A percentile compares a stretch with the other conserved stretches of the same genome.
These are phyloP conservation scores for Canna indica DNA, from an alignment of 176 grass and related monocot species.

Conservation along the genomic window DNA sequence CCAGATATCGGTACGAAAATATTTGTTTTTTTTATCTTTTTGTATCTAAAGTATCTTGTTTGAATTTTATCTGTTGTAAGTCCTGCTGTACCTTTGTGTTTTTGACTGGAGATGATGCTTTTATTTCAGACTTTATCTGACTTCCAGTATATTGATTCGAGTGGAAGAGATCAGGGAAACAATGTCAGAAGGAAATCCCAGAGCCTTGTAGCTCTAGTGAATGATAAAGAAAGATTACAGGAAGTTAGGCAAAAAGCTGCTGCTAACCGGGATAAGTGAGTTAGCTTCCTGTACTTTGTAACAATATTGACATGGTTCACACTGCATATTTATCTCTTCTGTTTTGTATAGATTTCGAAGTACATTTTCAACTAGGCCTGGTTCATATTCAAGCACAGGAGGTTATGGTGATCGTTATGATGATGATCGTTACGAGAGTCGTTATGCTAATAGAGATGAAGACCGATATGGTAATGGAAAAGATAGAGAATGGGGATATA, in stretches of 20 bases:
- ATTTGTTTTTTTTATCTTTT: background rate
- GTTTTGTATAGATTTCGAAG: constrained; percentile 45
- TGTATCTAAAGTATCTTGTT: background rate
- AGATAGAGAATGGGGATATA: constrained; percentile 79
- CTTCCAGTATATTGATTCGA: constrained; percentile 97
- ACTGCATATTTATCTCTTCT: background rate
- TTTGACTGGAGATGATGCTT: constrained; percentile 6
- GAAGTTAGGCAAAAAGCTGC: constrained; percentile 94
- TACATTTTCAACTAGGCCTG: constrained; percentile 41
- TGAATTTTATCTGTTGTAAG: background rate
- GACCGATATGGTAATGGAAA: constrained; percentile 67
- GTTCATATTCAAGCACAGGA: constrained; percentile 40
- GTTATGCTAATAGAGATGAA: constrained; percentile 51
- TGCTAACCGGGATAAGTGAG: constrained; percentile 80
- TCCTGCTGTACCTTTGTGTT: background rate
- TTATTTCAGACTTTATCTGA: constrained; percentile 71
- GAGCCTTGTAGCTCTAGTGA: constrained; percentile 85
- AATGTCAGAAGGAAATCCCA: constrained; percentile 94
- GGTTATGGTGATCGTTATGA: constrained; percentile 42
- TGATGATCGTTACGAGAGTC: constrained; percentile 54
- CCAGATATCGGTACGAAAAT: constrained; percentile 72
- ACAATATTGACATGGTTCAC: background rate
- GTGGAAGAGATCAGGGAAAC: constrained; percentile 84
- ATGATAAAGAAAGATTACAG: constrained; percentile 93
- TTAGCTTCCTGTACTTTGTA: background rate